These are phyloP conservation scores for Solanum chacoense DNA, from an alignment of 305 asterid genomes.

Conservation along the genomic window DNA sequence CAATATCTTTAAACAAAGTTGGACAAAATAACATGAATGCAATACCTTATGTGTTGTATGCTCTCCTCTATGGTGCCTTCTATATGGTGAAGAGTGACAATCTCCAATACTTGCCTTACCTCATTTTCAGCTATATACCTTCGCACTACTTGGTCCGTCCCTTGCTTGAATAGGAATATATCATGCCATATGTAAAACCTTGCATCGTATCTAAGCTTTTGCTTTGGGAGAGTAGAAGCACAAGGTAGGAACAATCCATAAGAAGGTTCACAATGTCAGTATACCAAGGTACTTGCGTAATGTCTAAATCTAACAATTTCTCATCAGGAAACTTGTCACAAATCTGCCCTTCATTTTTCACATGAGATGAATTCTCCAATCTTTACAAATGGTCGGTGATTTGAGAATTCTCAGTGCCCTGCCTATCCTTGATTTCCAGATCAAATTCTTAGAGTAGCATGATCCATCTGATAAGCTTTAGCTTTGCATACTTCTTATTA, in stretches of 20 bases:
- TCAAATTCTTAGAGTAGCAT: neutral
- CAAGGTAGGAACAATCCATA: neutral
- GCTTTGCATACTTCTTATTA: neutral
- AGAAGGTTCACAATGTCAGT: neutral
- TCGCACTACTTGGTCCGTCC: neutral
- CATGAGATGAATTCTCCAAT: too few species aligned
- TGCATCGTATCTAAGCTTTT: neutral
- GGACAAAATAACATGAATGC: neutral
- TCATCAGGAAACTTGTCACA: too few species aligned
- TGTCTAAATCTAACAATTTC: neutral
- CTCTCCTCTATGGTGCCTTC: neutral
- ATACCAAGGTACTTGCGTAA: too few species aligned
- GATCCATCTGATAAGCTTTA: neutral
- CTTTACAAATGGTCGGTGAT: neutral
- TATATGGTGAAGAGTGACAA: neutral
- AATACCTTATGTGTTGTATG: neutral
- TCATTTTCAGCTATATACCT: neutral
- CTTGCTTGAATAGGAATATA: neutral
- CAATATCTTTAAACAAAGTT: neutral
- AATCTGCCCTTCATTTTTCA: too few species aligned
- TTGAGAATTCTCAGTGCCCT: neutral
- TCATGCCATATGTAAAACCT: neutral
- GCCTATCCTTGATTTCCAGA: neutral
- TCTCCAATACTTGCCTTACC: neutral
- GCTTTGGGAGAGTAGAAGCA: neutral